Conservation (phyloP, 2,329 filamentous ascomycete genomes). For the Parastagonospora nodorum region DNA sequence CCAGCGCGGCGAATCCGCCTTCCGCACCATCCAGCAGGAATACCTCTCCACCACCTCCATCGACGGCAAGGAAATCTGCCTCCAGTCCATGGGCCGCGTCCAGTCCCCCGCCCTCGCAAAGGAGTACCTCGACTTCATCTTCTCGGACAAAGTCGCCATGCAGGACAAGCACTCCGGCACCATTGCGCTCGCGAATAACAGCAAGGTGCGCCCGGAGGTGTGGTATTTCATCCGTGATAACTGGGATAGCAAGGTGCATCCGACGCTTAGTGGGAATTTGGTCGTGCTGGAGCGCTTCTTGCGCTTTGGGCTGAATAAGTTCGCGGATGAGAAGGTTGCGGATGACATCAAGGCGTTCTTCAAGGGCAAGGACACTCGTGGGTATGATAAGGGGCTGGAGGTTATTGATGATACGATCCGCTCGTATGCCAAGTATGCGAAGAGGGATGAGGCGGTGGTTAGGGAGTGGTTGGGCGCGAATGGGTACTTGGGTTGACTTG, state of each 20-base stretch:
- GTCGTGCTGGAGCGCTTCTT: slow-evolving; percentile 90
- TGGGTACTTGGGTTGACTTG: slow-evolving; percentile 55
- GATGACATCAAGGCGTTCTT: slow-evolving; percentile 87
- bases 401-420: slow-evolving; percentile 86
- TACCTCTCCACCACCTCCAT: slow-evolving; percentile 82
- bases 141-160: slow-evolving; percentile 81
- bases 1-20: slow-evolving; percentile 72
- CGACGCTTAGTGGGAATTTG: slow-evolving; percentile 77
- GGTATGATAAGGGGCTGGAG: slow-evolving; percentile 83
- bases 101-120: slow-evolving; percentile 71
- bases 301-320: slow-evolving; percentile 76
- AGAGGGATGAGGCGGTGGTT: slow-evolving; percentile 73
- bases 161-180: slow-evolving; percentile 88
- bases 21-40: slow-evolving; percentile 79
- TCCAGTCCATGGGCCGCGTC: slow-evolving; percentile 75
- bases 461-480: slow-evolving; percentile 77
- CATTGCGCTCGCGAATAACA: slow-evolving; percentile 73
- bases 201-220: slow-evolving; percentile 71
- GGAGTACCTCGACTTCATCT: slow-evolving; percentile 72
- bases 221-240: slow-evolving; percentile 88
- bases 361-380: slow-evolving; percentile 79
- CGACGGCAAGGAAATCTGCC: slow-evolving; percentile 86
- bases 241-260: slow-evolving; percentile 71
- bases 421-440: slow-evolving; percentile 80
- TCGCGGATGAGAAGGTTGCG: slow-evolving; percentile 70